These are phyloP conservation scores for Cryptomeria japonica DNA, from an alignment of 75 land plant species.

Conservation along the genomic window DNA sequence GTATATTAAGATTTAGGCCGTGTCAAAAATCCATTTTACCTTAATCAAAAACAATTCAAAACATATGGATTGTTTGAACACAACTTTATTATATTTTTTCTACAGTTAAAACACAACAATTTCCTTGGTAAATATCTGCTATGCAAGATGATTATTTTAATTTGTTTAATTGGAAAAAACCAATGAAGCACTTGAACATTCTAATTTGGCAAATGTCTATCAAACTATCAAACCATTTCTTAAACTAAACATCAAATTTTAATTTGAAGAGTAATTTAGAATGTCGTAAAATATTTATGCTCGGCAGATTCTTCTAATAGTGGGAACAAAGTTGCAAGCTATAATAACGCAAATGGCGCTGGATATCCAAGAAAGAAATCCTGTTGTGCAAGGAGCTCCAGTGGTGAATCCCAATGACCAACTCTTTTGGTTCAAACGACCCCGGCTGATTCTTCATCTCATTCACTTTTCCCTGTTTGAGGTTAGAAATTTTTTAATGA, in stretches of 20 bases:
- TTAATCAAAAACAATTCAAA: too few species aligned
- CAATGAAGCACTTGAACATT: too few species aligned
- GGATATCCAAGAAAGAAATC: conserved; percentile 54
- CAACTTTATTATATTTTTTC: too few species aligned
- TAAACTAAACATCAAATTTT: conserved; percentile 11
- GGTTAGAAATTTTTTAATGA: conserved; percentile 27
- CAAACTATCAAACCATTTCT: not conserved
- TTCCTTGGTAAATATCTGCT: too few species aligned
- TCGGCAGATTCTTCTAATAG: conserved; percentile 66
- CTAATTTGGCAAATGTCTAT: too few species aligned
- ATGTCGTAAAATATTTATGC: not conserved
- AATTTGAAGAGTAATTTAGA: not conserved
- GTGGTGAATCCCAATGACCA: conserved; percentile 61
- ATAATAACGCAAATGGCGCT: conserved; percentile 71
- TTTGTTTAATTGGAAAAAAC: too few species aligned
- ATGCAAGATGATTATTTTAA: too few species aligned
- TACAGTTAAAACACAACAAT: too few species aligned
- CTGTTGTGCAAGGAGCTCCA: conserved; percentile 63
- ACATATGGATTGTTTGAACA: too few species aligned
- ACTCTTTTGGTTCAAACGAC: conserved; percentile 85
- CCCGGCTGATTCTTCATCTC: conserved; percentile 56
- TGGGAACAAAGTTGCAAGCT: conserved; percentile 86
- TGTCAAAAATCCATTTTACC: too few species aligned
- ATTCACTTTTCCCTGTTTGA: conserved; percentile 82
- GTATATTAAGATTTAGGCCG: too few species aligned